Evolutionary conservation across 2,329 filamentous ascomycete genomes (phyloP), one percentile per base, ranked within the genome.

Genomic region (Neurospora crassa): DNA sequence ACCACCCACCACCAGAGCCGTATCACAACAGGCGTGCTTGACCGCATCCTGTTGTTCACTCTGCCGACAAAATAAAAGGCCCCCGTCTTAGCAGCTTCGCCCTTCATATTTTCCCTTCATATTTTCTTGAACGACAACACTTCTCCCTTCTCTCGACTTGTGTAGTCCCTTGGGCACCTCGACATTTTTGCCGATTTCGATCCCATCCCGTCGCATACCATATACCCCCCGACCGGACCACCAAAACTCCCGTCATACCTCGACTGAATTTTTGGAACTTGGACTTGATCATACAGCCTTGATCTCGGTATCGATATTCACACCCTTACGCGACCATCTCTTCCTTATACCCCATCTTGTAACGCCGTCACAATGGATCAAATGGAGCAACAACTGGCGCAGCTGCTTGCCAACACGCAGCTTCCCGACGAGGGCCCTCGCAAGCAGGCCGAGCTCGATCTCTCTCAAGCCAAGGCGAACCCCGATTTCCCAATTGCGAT

Each of bases 361-460:
- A 47, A 34, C 20, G n/a, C 34, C 18, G 6, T 40, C 34, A 29
- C 69, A 68, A 63, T 70, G 74, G 76, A 75, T 79, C 83, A 78
- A 77, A 97, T 97, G 94, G 94, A 97, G 87, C 91, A 96, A 83
- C 91, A 97, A 85, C 89, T 99, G 81, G 90, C 96, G 77, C 90
- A 91, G 81, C 88, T 98, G 80, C 90, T 99, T 75, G 89, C 91
- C 78, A 93, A 94, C 82, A 97, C 94, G 68, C 93, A 97, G 83
- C 90, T 90, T 74, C 78, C 92, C 73, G 88, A 90, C 72, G 90
- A 95, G 80, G 89, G 84, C 70, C 90, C 91, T 71, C 91, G 95
- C 81, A 94, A 92, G 80, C 89, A 92, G 80, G 96, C 96, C 76
- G 96, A 99, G 83, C 86, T 91, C 78, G 92, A 93, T 77, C 88